phyloP scores from a whole-genome alignment of 2,329 filamentous ascomycete species.

The Cytospora schulzeri region DNA sequence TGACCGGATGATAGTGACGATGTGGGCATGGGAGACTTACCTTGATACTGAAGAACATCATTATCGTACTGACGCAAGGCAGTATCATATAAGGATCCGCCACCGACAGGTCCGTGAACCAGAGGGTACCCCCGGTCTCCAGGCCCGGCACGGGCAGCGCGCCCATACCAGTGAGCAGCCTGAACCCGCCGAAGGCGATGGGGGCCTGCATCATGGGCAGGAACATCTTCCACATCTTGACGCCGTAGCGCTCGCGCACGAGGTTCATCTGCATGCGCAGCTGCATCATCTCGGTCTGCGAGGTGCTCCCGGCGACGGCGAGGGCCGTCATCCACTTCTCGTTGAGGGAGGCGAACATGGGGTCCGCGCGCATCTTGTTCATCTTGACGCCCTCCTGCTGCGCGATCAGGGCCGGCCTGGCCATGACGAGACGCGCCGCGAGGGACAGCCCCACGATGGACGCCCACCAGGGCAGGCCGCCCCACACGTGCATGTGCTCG shows the following conservation, averaged over 20 bases:
- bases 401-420: slow-evolving; percentile 65
- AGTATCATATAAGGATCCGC: slow-evolving; percentile 78
- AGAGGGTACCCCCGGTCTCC: slow-evolving; percentile 69
- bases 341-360: slow-evolving; percentile 54
- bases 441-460: slow-evolving; percentile 69
- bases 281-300: slow-evolving; percentile 51
- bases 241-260: slow-evolving; percentile 57
- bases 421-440: slow-evolving; percentile 63
- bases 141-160: slow-evolving; percentile 79
- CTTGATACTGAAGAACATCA: slow-evolving; percentile 61
- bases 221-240: slow-evolving; percentile 53
- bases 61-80: slow-evolving; percentile 60
- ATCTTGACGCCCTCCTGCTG: slow-evolving; percentile 65
- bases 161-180: slow-evolving; percentile 73
- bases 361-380: slow-evolving; percentile 56
- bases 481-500: slow-evolving; percentile 80
- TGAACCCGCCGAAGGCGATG: slow-evolving; percentile 80
- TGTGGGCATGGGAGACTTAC: slow-evolving; percentile 43
- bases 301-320: slow-evolving; percentile 39
- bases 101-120: slow-evolving; percentile 77
- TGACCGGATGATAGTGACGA: background rate
- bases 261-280: slow-evolving; percentile 49
- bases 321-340: slow-evolving; percentile 52
- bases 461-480: slow-evolving; percentile 79
- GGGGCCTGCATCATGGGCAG: slow-evolving; percentile 62